Percentiles rank a stretch among this genome's conserved stretches.
Evolutionary conservation across 202 grass and related monocot genomes (phyloP).

Genomic region (Musa balbisiana): DNA sequence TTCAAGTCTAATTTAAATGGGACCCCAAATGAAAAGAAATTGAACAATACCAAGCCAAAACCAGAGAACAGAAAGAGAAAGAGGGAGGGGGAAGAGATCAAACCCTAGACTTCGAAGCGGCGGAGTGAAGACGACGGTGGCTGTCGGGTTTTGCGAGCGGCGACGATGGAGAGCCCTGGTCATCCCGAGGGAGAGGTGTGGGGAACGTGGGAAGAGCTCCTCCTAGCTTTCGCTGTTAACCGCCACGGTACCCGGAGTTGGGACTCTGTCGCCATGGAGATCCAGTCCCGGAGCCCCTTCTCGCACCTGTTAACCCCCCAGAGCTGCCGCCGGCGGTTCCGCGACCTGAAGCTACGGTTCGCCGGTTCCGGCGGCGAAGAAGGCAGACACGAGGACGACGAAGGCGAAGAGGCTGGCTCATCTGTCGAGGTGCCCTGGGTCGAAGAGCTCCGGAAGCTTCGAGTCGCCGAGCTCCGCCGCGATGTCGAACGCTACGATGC

Average conservation of each 20-base stretch:
- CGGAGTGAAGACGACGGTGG: background rate
- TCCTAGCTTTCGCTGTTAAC: slow-evolving; percentile 52
- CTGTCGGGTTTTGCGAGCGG: background rate
- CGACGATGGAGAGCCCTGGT: slow-evolving; percentile 8
- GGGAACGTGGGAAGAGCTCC: slow-evolving; percentile 73
- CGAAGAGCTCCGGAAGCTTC: slow-evolving; percentile 64
- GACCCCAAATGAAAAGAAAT: background rate
- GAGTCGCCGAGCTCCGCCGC: slow-evolving; percentile 69
- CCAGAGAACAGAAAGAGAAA: background rate
- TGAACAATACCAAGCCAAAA: background rate
- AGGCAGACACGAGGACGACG: background rate
- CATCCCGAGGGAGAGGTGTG: slow-evolving; percentile 48
- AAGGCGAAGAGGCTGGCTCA: slow-evolving; percentile 17
- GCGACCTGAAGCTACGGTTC: slow-evolving; percentile 53
- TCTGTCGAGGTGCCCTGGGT: slow-evolving; percentile 35
- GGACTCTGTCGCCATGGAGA: slow-evolving; percentile 67
- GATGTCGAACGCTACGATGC: slow-evolving; percentile 71
- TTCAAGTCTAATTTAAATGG: background rate
- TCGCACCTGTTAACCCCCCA: slow-evolving; percentile 34
- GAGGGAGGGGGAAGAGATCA: background rate
- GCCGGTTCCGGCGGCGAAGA: background rate
- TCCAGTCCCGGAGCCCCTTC: slow-evolving; percentile 33
- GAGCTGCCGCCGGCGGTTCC: slow-evolving; percentile 43
- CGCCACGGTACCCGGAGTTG: slow-evolving; percentile 62
- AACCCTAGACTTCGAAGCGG: slow-evolving; percentile 6